These are phyloP conservation scores for Suillus bovinus DNA, from an alignment of 768 basidiomycete species.

Conservation along the genomic window DNA sequence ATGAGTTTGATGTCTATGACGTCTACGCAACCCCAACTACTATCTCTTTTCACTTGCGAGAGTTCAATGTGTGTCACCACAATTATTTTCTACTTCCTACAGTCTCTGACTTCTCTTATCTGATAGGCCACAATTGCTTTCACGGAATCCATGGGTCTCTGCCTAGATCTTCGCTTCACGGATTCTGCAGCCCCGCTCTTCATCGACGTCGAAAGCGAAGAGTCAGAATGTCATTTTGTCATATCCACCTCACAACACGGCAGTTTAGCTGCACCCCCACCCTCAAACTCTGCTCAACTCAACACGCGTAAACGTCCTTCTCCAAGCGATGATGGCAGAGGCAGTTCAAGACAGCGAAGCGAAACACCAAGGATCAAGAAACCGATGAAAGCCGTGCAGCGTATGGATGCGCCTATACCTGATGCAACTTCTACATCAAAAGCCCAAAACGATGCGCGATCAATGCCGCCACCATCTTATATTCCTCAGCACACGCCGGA, in stretches of 20 bases:
- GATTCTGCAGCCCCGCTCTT: conserved; percentile 74
- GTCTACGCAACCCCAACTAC: conserved; percentile 61
- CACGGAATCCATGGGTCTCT: conserved; percentile 66
- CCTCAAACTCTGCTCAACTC: conserved; percentile 16
- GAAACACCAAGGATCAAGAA: conserved; percentile 43
- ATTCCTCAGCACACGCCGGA: conserved; percentile 18
- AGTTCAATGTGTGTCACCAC: conserved; percentile 65
- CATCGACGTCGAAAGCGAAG: conserved; percentile 73
- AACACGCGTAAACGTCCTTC: conserved; percentile 24
- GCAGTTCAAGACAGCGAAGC: conserved; percentile 16
- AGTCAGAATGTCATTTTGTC: conserved; percentile 66
- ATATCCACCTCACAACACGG: conserved; percentile 74
- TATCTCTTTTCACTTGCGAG: conserved; percentile 78
- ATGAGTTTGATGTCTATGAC: conserved; percentile 81
- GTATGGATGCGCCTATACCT: conserved; percentile 21
- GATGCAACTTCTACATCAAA: conserved; percentile 13
- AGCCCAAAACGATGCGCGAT: conserved; percentile 24
- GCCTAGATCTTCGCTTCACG: conserved; percentile 75
- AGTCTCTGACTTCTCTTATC: conserved; percentile 3
- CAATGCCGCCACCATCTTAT: conserved; percentile 42
- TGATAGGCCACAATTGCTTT: conserved; percentile 75
- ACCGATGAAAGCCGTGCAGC: conserved; percentile 39
- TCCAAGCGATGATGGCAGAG: conserved; percentile 25
- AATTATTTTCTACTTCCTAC: not conserved
- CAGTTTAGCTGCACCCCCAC: conserved; percentile 18